Conservation (phyloP, 75 land plant species). For the Cunninghamia lanceolata region DNA sequence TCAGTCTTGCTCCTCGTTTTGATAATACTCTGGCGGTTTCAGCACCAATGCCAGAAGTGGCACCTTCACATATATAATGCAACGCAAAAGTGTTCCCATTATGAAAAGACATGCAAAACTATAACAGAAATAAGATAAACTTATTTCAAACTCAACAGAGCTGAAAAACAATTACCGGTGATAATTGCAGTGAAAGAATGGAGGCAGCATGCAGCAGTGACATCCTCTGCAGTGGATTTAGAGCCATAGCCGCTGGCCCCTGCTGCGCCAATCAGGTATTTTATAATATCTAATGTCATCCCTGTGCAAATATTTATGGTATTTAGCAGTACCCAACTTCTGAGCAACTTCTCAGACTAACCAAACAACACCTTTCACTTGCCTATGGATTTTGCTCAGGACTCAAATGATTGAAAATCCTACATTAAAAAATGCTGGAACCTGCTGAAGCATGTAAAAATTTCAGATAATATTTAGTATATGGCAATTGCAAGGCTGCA, state of each 20-base stretch:
- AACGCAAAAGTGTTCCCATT: background rate
- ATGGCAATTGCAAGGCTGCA: background rate
- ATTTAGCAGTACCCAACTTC: no score
- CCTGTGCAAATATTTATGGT: background rate
- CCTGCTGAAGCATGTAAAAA: no score
- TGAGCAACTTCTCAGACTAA: no score
- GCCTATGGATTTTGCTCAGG: background rate
- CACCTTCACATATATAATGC: conserved; percentile 33
- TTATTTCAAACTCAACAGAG: background rate
- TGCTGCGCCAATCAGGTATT: conserved; percentile 58
- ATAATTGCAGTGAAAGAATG: conserved; percentile 63
- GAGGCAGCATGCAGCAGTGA: conserved; percentile 44
- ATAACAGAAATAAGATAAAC: background rate
- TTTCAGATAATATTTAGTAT: no score
- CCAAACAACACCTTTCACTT: background rate
- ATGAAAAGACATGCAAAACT: no score
- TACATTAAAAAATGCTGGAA: no score
- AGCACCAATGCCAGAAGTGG: conserved; percentile 85
- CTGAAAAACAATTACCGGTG: conserved; percentile 45
- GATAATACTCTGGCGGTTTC: conserved; percentile 85
- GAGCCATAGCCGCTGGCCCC: conserved; percentile 85
- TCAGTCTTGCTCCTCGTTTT: conserved; percentile 62
- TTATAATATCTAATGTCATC: conserved; percentile 39
- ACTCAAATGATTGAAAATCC: no score
- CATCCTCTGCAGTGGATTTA: conserved; percentile 82